These are phyloP conservation scores for Clitocybe nebularis DNA, from an alignment of 1,284 basidiomycete genomes.

Conservation along the genomic window DNA sequence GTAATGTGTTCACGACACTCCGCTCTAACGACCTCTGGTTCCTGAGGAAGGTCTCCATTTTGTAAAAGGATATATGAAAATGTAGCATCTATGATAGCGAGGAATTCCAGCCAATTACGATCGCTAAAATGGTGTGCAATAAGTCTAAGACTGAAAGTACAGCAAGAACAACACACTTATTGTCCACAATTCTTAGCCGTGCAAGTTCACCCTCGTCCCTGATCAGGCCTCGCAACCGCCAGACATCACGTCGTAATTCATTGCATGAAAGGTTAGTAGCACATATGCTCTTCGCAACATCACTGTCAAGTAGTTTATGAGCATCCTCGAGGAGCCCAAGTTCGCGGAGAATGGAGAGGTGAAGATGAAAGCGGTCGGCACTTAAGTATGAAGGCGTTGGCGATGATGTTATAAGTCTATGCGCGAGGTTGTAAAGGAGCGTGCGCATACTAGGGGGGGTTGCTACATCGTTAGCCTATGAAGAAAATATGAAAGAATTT, in stretches of 20 bases:
- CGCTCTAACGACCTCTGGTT: constrained; percentile 28
- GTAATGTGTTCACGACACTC: constrained; percentile 36
- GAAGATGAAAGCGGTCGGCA: constrained; percentile 74
- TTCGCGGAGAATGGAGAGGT: constrained; percentile 68
- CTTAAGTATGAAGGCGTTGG: constrained; percentile 57
- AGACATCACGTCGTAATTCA: constrained; percentile 69
- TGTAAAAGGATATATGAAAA: constrained; percentile 40
- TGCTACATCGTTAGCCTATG: constrained; percentile 58
- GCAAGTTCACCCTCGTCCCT: constrained; percentile 60
- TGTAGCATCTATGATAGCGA: constrained; percentile 65
- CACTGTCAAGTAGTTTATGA: constrained; percentile 62
- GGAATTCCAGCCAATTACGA: constrained; percentile 83
- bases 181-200: constrained; percentile 50
- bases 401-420: constrained; percentile 59
- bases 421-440: constrained; percentile 69
- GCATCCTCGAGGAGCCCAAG: constrained; percentile 68
- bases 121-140: constrained; percentile 45
- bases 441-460: constrained; percentile 59
- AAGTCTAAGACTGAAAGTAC: constrained; percentile 7
- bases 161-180: constrained; percentile 40
- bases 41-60: constrained; percentile 16
- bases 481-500: constrained; percentile 5
- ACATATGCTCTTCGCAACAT: constrained; percentile 63
- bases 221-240: constrained; percentile 47
- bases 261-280: constrained; percentile 71